Percentiles rank a stretch among this genome's conserved stretches.
These are phyloP conservation scores for Castanea mollissima DNA, from an alignment of 306 rosid genomes.

Conservation along the genomic window DNA sequence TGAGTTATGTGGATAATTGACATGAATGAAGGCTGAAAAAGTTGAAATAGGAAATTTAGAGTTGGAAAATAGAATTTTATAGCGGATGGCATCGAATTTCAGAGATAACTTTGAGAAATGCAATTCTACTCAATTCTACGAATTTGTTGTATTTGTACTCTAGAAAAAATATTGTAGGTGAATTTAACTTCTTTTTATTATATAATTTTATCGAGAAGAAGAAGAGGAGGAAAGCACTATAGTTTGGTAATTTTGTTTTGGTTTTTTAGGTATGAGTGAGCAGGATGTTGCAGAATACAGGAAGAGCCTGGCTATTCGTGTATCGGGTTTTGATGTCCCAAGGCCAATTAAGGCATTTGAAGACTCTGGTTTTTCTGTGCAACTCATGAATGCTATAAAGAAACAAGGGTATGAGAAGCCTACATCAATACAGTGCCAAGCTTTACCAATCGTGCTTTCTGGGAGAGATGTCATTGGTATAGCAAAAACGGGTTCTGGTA, in stretches of 20 bases:
- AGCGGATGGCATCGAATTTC: neutral
- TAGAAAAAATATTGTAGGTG: neutral
- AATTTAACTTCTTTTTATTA: neutral
- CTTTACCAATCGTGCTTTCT: conserved; percentile 82
- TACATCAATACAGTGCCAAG: conserved; percentile 88
- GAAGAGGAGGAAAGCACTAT: neutral
- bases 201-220: no score
- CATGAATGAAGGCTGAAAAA: neutral
- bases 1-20: neutral
- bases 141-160: neutral
- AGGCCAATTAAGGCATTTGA: conserved; percentile 83
- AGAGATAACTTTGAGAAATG: neutral
- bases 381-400: conserved; percentile 80
- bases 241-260: conserved; percentile 1
- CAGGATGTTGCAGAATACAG: conserved; percentile 72
- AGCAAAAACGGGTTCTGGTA: conserved; percentile 98
- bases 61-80: neutral
- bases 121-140: neutral
- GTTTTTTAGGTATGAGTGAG: conserved; percentile 74
- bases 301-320: conserved; percentile 91
- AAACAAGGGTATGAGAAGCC: conserved; percentile 95
- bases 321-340: conserved; percentile 88
- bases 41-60: neutral
- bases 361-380: conserved; percentile 72
- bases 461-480: conserved; percentile 93